Conservation (phyloP, 768 basidiomycete genomes). For the Pisolithus sp. region DNA sequence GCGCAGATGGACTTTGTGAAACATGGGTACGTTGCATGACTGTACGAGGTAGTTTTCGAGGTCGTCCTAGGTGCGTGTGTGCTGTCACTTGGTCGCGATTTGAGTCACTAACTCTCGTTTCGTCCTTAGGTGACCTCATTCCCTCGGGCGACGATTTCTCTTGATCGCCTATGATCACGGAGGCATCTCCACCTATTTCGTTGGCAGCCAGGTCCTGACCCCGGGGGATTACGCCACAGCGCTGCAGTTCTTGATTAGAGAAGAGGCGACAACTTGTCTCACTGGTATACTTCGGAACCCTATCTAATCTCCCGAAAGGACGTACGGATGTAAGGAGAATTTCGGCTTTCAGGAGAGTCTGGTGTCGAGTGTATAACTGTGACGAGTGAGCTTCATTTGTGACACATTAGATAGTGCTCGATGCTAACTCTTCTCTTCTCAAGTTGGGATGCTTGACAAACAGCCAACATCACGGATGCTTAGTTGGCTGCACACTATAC, state of each 20-base stretch:
- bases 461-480: conserved; percentile 68
- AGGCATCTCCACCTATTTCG: too few species aligned
- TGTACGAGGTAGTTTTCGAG: too few species aligned
- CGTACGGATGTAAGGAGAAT: conserved; percentile 58
- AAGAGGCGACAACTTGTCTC: conserved; percentile 31
- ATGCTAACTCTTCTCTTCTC: not conserved
- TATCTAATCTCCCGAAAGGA: conserved; percentile 34
- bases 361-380: conserved; percentile 83
- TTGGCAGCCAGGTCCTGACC: too few species aligned
- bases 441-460: conserved; percentile 74
- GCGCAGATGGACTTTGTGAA: too few species aligned
- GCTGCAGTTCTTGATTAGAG: conserved; percentile 56
- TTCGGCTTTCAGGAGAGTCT: conserved; percentile 69
- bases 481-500: conserved; percentile 70
- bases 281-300: not conserved
- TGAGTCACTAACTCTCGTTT: too few species aligned
- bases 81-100: too few species aligned
- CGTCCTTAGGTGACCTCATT: too few species aligned
- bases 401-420: not conserved
- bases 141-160: too few species aligned
- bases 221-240: conserved; percentile 65
- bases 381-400: conserved; percentile 64
- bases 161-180: too few species aligned
- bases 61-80: too few species aligned
- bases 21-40: too few species aligned